Evolutionary conservation across 441 rosid genomes (phyloP), one percentile per base, ranked within the genome.

Genomic region (Francoa sonchifolia): DNA sequence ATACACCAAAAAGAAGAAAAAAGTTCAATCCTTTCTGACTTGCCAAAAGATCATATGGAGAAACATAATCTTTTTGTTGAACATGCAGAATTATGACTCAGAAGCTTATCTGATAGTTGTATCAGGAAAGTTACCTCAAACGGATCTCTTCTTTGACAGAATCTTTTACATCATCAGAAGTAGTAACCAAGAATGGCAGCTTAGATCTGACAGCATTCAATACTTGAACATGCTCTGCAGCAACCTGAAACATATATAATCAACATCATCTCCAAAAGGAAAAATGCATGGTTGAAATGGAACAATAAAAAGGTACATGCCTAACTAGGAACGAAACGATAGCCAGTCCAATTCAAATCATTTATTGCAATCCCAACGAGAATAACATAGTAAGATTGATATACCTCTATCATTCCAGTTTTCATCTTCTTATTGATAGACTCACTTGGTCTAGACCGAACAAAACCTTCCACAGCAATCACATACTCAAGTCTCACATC

Each of bases 341-440:
- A n/a, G n/a, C n/a, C n/a, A n/a, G n/a, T n/a, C n/a, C n/a, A n/a
- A n/a, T n/a, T n/a, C n/a, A n/a, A n/a, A n/a, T n/a, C n/a, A n/a
- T n/a, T n/a, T n/a, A n/a, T n/a, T n/a, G n/a, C n/a, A n/a, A n/a
- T n/a, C n/a, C n/a, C n/a, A n/a, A n/a, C n/a, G n/a, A n/a, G n/a
- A n/a, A n/a, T n/a, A n/a, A n/a, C n/a, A n/a, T n/a, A n/a, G n/a
- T n/a, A n/a, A n/a, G n/a, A n/a, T n/a, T n/a, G n/a, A n/a, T n/a
- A n/a, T 69, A 85, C 98, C 94, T 85, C 94, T 38, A 90, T 25
- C 37, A 51, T 55, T 23, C 98, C 96, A n/a, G 98, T 85, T 61
- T 65, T 76, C 89, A 85, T 80, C 53, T 79, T 82, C 76, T 62
- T 77, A 65, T 90, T 90, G 42, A 82, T 44, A 15, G 96, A 78